phyloP scores from a whole-genome alignment of 371 early-diverging fungal genomes.

The Rhizomucor pusillus region DNA sequence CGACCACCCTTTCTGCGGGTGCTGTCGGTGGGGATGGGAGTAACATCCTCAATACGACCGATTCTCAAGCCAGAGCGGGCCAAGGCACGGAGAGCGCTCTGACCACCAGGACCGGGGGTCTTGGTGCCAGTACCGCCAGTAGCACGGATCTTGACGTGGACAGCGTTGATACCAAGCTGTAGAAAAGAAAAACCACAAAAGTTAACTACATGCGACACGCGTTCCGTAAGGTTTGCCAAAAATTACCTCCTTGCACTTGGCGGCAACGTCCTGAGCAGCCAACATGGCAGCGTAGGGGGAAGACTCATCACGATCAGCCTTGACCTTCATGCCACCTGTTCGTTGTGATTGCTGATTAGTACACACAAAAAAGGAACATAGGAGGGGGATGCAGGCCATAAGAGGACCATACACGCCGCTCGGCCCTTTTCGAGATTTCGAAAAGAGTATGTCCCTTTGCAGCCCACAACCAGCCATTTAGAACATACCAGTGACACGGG shows the following conservation, averaged over 20 bases:
- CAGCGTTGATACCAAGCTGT: slow-evolving; percentile 96
- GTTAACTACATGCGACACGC: not conserved
- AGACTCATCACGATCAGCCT: slow-evolving; percentile 99
- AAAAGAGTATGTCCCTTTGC: slow-evolving; percentile 17
- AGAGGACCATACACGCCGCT: slow-evolving; percentile 20
- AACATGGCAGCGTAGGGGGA: slow-evolving; percentile 99
- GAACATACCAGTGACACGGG: slow-evolving; percentile 94
- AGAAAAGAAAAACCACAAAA: not conserved
- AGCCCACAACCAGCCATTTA: not conserved
- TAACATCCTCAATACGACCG: slow-evolving; percentile 99
- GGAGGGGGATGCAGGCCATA: slow-evolving; percentile 32
- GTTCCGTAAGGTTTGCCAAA: not conserved
- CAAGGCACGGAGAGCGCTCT: slow-evolving; percentile 99
- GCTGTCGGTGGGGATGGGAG: slow-evolving; percentile 99
- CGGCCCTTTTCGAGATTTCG: slow-evolving; percentile 7
- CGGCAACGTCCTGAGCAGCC: slow-evolving; percentile 99
- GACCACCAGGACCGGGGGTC: slow-evolving; percentile 99
- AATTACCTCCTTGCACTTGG: slow-evolving; percentile 90
- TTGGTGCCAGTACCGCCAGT: slow-evolving; percentile 99
- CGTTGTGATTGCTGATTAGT: not conserved
- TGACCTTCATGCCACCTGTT: slow-evolving; percentile 99
- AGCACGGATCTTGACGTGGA: slow-evolving; percentile 99
- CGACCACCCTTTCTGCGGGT: slow-evolving; percentile 99
- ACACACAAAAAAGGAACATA: slow-evolving; percentile 21
- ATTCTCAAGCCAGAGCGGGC: slow-evolving; percentile 99